Base-by-base conservation (phyloP, 2,329 filamentous ascomycete genomes). In the Capronia americana region DNA sequence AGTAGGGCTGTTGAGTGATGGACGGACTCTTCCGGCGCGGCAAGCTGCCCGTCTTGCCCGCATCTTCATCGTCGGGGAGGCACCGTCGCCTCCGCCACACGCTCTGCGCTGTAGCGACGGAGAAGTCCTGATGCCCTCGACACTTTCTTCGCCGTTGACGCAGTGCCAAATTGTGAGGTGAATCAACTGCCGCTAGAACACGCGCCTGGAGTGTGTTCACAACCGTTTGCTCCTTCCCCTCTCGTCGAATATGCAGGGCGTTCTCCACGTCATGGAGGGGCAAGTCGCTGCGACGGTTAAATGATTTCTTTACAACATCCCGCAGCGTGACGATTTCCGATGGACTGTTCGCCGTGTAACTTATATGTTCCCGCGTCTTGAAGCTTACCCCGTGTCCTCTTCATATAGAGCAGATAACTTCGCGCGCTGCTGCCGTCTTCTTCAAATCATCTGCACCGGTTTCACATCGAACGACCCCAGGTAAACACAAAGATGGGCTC, bases 401-500 rank as follows among this genome's bases (percentile, higher is more conserved):
- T n/a, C 17, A 44, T 44, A 17, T 17, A n/a, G 17, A 44, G 5
- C 17, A 17, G 38, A 3, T 44, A n/a, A n/a, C 38, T 44, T 44
- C 17, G 38, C 17, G 38, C 17, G 38, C 17, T 4, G 12, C 17
- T 54, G 30, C 12, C 14, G 4, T 5, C 44, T 24, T 53, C 4
- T 11, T 23, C 10, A n/a, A 32, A 14, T 14, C 46, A 3, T 53
- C 46, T 23, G 12, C 28, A 51, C 12, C n/a, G 44, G 23, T 7
- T 8, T 61, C 30, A 2, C 46, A 38, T 30, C 20, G 23, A 44
- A 26, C 23, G 28, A 7, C 30, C 20, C 44, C n/a, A 32, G 14
- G 14, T 5, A 34, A 17, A 38, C 17, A 32, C 54, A 23, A 63
- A 57, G 24, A 69, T 70, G 68, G 68, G 44, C 34, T 70, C 68